Percentiles rank a stretch among this genome's conserved stretches.
phyloP scores from a whole-genome alignment of 2,329 filamentous ascomycete species.

The Capronia americana region DNA sequence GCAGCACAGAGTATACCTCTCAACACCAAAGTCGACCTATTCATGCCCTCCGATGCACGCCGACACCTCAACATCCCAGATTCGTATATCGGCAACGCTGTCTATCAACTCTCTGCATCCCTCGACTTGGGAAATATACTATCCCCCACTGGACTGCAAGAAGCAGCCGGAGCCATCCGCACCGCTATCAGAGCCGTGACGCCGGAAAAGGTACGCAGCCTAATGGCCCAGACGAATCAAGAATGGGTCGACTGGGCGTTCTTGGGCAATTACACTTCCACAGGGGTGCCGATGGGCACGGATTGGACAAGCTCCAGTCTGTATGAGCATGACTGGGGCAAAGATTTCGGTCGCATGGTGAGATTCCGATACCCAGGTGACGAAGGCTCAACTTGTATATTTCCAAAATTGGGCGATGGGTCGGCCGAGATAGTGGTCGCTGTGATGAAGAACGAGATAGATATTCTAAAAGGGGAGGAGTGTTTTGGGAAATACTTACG shows the following conservation, averaged over 20 bases:
- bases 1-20: not conserved
- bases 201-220: constrained; percentile 7
- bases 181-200: constrained; percentile 17
- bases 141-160: constrained; percentile 5
- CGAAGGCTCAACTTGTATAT: constrained; percentile 10
- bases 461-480: not conserved
- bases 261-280: constrained; percentile 12
- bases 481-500: constrained; percentile 20
- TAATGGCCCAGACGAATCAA: constrained; percentile 17
- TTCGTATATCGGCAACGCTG: constrained; percentile 18
- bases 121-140: constrained; percentile 12
- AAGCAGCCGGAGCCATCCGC: constrained; percentile 20
- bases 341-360: not conserved
- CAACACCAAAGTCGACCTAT: constrained; percentile 2
- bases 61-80: constrained; percentile 18
- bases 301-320: constrained; percentile 21
- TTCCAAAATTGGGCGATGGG: constrained; percentile 16
- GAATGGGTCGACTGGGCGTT: constrained; percentile 21
- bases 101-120: constrained; percentile 19
- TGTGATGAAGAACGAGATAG: constrained; percentile 13
- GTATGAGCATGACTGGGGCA: constrained; percentile 19
- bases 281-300: constrained; percentile 24
- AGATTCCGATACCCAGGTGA: constrained; percentile 16
- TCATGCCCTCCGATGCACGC: constrained; percentile 21
- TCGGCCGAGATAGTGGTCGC: constrained; percentile 14